A percentile compares a stretch with the other conserved stretches of the same genome.
Conservation (phyloP, 1,139 yeast species). For the Blastobotrys persicus region DNA sequence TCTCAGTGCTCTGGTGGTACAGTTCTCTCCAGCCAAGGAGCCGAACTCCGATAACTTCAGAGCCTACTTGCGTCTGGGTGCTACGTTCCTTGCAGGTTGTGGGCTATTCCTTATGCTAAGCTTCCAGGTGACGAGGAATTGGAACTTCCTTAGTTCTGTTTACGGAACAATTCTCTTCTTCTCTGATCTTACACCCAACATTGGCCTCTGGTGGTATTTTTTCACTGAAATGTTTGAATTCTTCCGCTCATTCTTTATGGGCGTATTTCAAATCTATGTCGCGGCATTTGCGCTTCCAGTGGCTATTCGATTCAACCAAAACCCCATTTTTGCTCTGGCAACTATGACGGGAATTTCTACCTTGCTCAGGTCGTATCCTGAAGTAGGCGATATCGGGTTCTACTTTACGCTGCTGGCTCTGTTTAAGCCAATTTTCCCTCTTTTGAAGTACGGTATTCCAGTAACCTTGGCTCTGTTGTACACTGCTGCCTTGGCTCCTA, state of each 20-base stretch:
- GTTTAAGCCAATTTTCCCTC: conserved; percentile 44
- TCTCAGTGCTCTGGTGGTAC: conserved; percentile 18
- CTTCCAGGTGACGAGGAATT: conserved; percentile 44
- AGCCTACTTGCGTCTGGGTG: conserved; percentile 20
- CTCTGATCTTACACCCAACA: conserved; percentile 71
- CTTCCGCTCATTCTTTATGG: conserved; percentile 78
- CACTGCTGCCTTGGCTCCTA: conserved; percentile 67
- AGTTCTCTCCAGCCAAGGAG: background rate
- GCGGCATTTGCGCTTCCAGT: conserved; percentile 69
- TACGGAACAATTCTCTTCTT: conserved; percentile 62
- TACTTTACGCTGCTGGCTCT: conserved; percentile 61
- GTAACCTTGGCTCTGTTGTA: conserved; percentile 48
- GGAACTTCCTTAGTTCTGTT: conserved; percentile 58
- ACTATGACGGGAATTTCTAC: conserved; percentile 64
- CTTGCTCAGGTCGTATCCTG: conserved; percentile 82
- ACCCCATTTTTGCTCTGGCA: conserved; percentile 64
- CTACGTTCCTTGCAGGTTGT: conserved; percentile 23
- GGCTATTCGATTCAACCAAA: conserved; percentile 56
- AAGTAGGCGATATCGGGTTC: conserved; percentile 78
- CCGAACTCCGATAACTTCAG: too few relatives aligned
- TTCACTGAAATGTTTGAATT: conserved; percentile 93
- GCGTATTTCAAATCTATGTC: conserved; percentile 79
- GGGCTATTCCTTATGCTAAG: conserved; percentile 43
- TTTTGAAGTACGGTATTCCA: conserved; percentile 45
- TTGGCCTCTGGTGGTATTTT: conserved; percentile 98